Base-by-base conservation (phyloP, 164 flowering plant genomes). In the Litsea cubeba region DNA sequence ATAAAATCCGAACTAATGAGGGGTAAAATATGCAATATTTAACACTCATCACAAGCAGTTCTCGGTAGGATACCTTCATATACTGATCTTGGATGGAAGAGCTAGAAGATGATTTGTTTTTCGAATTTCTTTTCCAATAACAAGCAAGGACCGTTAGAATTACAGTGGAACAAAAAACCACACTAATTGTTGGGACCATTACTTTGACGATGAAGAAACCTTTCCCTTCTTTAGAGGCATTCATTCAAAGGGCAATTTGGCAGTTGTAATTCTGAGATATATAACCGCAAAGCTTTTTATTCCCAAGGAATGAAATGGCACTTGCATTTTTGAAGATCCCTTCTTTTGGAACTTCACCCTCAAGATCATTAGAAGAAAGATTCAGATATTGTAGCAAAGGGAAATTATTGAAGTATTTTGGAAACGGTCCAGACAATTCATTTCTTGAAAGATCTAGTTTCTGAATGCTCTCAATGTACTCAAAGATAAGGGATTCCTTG, bases 401-500 rank as follows among this genome's bases (percentile, higher is more conserved):
- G 3, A 77, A 12, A 2, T 8, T 50, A 0, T 23, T 54, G 3
- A 73, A 49, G 17, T n/a, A 62, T 23, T 78, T 35, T 15, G 78
- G 71, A 23, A 79, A 57, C 49, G 23, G 14, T 12, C 77, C 79
- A 60, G 69, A 75, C 40, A 79, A 68, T 12, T 72, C 68, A 28
- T 73, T 79, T 2, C 12, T 30, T 7, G 76, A 77, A 25, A 77
- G 70, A 49, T 77, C 80, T 5, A 77, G 18, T 24, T 51, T 25
- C 32, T 23, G 49, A 18, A 79, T 17, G 50, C 58, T 65, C 26
- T 68, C 46, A 75, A 54, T 2, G 4, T 14, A 3, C 65, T 58
- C 12, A 71, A n/a, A 12, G 71, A 32, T 11, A 7, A 1, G 40
- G 84, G 85, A 3, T n/a, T 62, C 85, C 85, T 23, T 58, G 32